These are phyloP conservation scores for Pharus latifolius DNA, from an alignment of 176 grass and related monocot genomes.

Conservation along the genomic window DNA sequence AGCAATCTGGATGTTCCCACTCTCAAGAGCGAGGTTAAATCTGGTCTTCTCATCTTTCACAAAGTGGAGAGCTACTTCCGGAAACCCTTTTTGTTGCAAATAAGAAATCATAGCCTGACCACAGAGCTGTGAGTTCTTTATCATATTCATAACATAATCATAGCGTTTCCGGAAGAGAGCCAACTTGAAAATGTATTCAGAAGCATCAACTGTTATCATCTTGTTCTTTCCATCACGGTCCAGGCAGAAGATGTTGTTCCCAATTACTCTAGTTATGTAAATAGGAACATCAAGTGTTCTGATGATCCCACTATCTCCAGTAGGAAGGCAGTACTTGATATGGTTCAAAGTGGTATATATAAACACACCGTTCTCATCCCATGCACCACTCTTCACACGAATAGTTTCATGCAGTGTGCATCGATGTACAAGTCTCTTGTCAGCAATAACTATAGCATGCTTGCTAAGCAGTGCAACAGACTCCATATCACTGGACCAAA, in stretches of 20 bases:
- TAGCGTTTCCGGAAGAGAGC: conserved; percentile 71
- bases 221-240: conserved; percentile 96
- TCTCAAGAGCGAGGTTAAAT: conserved; percentile 92
- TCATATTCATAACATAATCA: conserved; percentile 98
- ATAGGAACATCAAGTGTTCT: conserved; percentile 88
- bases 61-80: conserved; percentile 98
- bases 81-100: conserved; percentile 98
- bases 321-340: conserved; percentile 98
- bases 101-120: conserved; percentile 96
- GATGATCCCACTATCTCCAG: conserved; percentile 91
- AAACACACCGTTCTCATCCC: conserved; percentile 94
- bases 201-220: conserved; percentile 74
- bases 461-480: conserved; percentile 91
- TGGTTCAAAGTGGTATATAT: conserved; percentile 93
- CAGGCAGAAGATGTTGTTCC: conserved; percentile 68
- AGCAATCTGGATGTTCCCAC: conserved; percentile 90
- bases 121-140: conserved; percentile 85
- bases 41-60: conserved; percentile 97
- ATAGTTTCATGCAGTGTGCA: conserved; percentile 99
- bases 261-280: conserved; percentile 88
- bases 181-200: conserved; percentile 98
- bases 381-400: conserved; percentile 99
- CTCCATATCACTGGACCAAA: conserved; percentile 96
- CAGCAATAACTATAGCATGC: conserved; percentile 88
- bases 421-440: conserved; percentile 69